A percentile compares a stretch with the other conserved stretches of the same genome.
Evolutionary conservation across 768 basidiomycete species (phyloP).

Genomic region (Tulasnella sp.): DNA sequence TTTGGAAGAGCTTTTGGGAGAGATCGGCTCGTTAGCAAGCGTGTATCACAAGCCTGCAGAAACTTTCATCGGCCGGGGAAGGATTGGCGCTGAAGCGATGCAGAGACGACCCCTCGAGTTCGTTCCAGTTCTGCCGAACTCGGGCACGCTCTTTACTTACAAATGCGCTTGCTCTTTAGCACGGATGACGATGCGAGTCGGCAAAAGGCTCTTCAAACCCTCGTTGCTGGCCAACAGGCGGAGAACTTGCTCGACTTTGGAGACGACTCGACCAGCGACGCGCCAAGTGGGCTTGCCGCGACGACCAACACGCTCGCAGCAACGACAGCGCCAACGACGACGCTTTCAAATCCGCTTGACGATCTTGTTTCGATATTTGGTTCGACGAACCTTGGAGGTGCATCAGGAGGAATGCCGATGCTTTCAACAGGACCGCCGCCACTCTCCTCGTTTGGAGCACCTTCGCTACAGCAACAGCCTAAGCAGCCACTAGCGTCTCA

Average conservation of each 20-base stretch:
- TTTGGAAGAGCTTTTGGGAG: slow-evolving; percentile 82
- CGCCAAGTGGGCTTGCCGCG: slow-evolving; percentile 30
- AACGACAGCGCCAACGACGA: slow-evolving; percentile 65
- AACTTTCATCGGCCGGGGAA: slow-evolving; percentile 88
- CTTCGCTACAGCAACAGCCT: slow-evolving; percentile 16
- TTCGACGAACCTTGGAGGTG: slow-evolving; percentile 22
- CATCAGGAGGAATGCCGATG: slow-evolving; percentile 15
- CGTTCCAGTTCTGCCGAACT: slow-evolving; percentile 20
- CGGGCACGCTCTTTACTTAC: not conserved
- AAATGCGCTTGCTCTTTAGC: slow-evolving; percentile 22
- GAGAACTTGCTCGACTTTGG: slow-evolving; percentile 96
- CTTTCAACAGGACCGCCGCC: slow-evolving; percentile 16
- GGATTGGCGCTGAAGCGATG: slow-evolving; percentile 73
- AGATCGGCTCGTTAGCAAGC: slow-evolving; percentile 81
- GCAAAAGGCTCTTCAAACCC: slow-evolving; percentile 82
- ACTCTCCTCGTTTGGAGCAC: slow-evolving; percentile 18
- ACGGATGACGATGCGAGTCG: slow-evolving; percentile 60
- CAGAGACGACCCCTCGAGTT: slow-evolving; percentile 52
- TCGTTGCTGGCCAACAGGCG: slow-evolving; percentile 81
- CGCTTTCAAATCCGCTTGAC: slow-evolving; percentile 81
- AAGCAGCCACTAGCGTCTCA: slow-evolving; percentile 23
- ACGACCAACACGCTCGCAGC: slow-evolving; percentile 48
- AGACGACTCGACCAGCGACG: slow-evolving; percentile 49
- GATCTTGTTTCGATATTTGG: slow-evolving; percentile 92
- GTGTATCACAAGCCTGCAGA: slow-evolving; percentile 96